Percentiles rank a stretch among this genome's conserved stretches.
These are phyloP conservation scores for Alternaria burnsii DNA, from an alignment of 2,329 filamentous ascomycete species.

Conservation along the genomic window DNA sequence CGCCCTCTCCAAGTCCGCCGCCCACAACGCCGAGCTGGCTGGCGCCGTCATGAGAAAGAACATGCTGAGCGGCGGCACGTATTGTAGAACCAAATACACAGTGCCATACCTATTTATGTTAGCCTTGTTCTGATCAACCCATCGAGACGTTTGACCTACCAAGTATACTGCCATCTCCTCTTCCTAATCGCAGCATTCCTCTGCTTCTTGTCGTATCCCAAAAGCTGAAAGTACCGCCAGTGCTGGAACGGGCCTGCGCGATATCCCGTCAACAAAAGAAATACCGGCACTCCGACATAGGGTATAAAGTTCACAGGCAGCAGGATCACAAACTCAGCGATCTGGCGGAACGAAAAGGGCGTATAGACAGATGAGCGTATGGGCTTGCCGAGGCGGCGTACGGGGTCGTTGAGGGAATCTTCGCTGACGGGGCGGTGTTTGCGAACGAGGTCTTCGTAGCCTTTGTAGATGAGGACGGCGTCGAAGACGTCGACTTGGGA, in stretches of 20 bases:
- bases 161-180: slow-evolving; percentile 83
- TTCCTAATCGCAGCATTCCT: slow-evolving; percentile 73
- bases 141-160: slow-evolving; percentile 57
- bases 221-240: slow-evolving; percentile 87
- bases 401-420: slow-evolving; percentile 73
- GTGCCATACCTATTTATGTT: slow-evolving; percentile 74
- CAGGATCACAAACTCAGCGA: slow-evolving; percentile 76
- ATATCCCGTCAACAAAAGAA: slow-evolving; percentile 87
- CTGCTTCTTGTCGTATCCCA: slow-evolving; percentile 76
- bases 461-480: slow-evolving; percentile 77
- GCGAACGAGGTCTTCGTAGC: slow-evolving; percentile 65
- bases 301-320: slow-evolving; percentile 85
- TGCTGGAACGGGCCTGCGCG: slow-evolving; percentile 88
- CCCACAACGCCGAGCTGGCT: slow-evolving; percentile 86
- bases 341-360: slow-evolving; percentile 91
- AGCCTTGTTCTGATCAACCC: slow-evolving; percentile 1
- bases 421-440: slow-evolving; percentile 64
- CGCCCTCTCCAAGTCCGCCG: slow-evolving; percentile 72
- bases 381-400: slow-evolving; percentile 84
- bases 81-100: slow-evolving; percentile 80
- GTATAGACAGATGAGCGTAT: slow-evolving; percentile 79
- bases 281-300: slow-evolving; percentile 81
- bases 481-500: slow-evolving; percentile 81
- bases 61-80: slow-evolving; percentile 92
- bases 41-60: slow-evolving; percentile 91